Base-by-base conservation (phyloP, 306 rosid species). In the Phaseolus lunatus region DNA sequence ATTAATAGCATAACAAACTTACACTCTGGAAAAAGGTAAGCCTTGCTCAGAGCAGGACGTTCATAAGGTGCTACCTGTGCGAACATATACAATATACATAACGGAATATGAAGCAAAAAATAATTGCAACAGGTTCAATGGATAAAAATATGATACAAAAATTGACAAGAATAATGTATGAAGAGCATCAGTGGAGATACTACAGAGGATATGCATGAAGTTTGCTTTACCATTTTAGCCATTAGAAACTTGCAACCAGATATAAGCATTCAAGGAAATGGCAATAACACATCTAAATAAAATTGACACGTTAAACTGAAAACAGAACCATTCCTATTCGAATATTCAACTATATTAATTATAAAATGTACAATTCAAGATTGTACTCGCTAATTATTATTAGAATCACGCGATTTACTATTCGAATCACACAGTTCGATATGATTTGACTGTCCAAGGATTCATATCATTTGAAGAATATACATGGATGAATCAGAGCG, bases 21-120 rank as follows among this genome's bases (percentile, higher is more conserved):
- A 95, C 99, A 95, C 68, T 92, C 97, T 10, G 99, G 99, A 48
- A 92, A 89, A 72, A 95, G 91, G 82, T 95, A 95, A 41, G 86
- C 97, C 89, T 95, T 95, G 93, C 99, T 95, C 43, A 95, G 94
- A 49, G 97, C 99, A 82, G 99, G 97, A 77, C 99, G 99, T 82
- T 95, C 99, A 63, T 95, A 95, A 33, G 99, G 99, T 64, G 97
- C 97, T n/a, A 92, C 99, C 99, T 95, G 84, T 16, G 11, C 47
- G 73, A 16, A 41, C 33, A 81, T 26, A 81, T 45, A 45, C 1
- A 7, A 44, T 14, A 44, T 14, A 41, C 22, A 73, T 72, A 13
- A 71, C 77, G 77, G 75, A 57, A 69, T 37, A 26, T 20, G 47
- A 57, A 65, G 24, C 52, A 52, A 39, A 47, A 31, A 47, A 72